A percentile compares a stretch with the other conserved stretches of the same genome.
These are phyloP conservation scores for Dacryopinax primogenitus DNA, from an alignment of 768 basidiomycete species.

Conservation along the genomic window DNA sequence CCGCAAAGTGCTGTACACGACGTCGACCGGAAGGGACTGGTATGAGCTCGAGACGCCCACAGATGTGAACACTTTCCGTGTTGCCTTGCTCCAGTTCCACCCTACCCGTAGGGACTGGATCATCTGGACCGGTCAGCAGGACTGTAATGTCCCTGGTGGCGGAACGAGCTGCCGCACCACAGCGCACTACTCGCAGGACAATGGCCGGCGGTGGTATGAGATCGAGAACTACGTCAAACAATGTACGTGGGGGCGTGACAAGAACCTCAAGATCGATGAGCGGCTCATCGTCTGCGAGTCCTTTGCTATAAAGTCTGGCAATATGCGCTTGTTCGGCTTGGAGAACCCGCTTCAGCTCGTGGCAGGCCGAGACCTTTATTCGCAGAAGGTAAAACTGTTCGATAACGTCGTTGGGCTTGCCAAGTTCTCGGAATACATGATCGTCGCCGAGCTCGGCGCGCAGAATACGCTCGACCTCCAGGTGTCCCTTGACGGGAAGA, in stretches of 20 bases:
- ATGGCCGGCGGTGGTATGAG: conserved; percentile 62
- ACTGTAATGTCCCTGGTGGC: conserved; percentile 38
- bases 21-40: conserved; percentile 70
- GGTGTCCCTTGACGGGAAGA: conserved; percentile 81
- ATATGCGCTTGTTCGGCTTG: conserved; percentile 45
- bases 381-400: conserved; percentile 62
- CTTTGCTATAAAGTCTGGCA: conserved; percentile 67
- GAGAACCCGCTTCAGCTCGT: conserved; percentile 66
- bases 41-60: conserved; percentile 42
- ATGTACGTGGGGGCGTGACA: conserved; percentile 85
- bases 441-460: conserved; percentile 74
- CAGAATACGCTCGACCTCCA: conserved; percentile 61
- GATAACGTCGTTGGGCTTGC: conserved; percentile 86
- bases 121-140: conserved; percentile 74
- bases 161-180: conserved; percentile 60
- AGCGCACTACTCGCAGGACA: conserved; percentile 59
- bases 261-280: conserved; percentile 62
- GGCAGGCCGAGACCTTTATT: conserved; percentile 60
- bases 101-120: conserved; percentile 61
- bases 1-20: conserved; percentile 60
- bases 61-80: conserved; percentile 66
- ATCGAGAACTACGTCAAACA: conserved; percentile 80
- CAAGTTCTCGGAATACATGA: conserved; percentile 90
- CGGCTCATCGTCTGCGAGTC: conserved; percentile 88
- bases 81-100: conserved; percentile 74